phyloP scores from a whole-genome alignment of 768 basidiomycete species.

The Auriscalpium microsporum region DNA sequence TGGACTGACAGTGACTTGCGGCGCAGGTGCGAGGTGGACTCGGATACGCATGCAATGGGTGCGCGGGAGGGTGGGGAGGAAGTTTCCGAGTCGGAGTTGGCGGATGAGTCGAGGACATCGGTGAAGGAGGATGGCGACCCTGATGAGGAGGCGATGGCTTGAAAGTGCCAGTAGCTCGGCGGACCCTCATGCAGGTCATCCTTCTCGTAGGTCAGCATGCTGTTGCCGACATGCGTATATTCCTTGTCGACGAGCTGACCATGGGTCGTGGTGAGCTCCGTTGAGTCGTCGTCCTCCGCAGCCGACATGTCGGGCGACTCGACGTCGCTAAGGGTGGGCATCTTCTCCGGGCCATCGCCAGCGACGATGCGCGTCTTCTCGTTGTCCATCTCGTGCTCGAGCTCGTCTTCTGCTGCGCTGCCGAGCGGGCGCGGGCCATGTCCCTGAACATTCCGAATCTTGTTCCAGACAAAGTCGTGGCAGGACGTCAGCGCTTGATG shows the following conservation, averaged over 20 bases:
- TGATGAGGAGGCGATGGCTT: too few relatives aligned
- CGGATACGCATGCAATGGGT: too few relatives aligned
- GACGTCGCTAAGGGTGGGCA: conserved; percentile 5
- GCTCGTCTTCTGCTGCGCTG: conserved; percentile 43
- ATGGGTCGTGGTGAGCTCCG: too few relatives aligned
- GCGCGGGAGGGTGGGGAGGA: not conserved
- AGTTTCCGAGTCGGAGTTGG: not conserved
- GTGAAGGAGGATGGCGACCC: too few relatives aligned
- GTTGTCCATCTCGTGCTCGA: conserved; percentile 66
- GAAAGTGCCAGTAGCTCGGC: not conserved
- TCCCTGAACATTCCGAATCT: conserved; percentile 46
- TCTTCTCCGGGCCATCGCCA: conserved; percentile 59
- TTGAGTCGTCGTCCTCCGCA: not conserved
- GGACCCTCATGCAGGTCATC: conserved; percentile 1
- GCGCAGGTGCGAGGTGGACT: too few relatives aligned
- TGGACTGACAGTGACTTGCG: too few relatives aligned
- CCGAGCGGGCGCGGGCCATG: conserved; percentile 46
- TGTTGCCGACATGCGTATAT: too few relatives aligned
- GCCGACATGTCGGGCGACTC: not conserved
- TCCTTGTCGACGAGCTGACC: too few relatives aligned
- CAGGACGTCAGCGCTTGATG: conserved; percentile 64
- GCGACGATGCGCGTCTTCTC: conserved; percentile 59
- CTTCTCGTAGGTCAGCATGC: too few relatives aligned
- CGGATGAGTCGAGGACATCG: not conserved
- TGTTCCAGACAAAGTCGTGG: conserved; percentile 54